phyloP scores from a whole-genome alignment of 495 filamentous ascomycete species.

The Clavariopsis aquatica region DNA sequence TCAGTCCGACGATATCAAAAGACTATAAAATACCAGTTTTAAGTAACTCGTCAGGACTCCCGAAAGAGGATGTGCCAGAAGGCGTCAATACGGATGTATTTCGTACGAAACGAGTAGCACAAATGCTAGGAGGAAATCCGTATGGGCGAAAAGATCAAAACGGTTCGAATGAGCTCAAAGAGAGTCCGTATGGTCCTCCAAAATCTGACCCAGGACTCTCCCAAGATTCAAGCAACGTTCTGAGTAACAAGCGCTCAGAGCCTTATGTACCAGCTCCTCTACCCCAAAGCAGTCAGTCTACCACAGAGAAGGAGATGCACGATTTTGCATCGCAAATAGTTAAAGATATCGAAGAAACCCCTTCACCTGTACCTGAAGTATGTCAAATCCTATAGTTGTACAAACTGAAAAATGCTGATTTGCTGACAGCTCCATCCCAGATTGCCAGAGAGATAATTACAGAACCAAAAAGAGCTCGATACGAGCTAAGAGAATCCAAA shows the following conservation, averaged over 20 bases:
- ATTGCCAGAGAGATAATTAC: slow-evolving; percentile 36
- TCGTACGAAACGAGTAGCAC: slow-evolving; percentile 60
- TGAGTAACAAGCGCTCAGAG: slow-evolving; percentile 36
- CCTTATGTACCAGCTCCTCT: slow-evolving; percentile 22
- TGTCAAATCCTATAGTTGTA: background rate
- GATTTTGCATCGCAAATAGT: slow-evolving; percentile 45
- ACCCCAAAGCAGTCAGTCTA: slow-evolving; percentile 14
- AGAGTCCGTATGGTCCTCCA: slow-evolving; percentile 42
- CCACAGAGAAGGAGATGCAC: slow-evolving; percentile 36
- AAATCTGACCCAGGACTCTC: slow-evolving; percentile 40
- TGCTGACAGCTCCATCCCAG: slow-evolving; percentile 47
- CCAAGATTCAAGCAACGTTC: slow-evolving; percentile 51
- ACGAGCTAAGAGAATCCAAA: slow-evolving; percentile 82
- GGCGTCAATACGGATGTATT: slow-evolving; percentile 64
- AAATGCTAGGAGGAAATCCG: slow-evolving; percentile 50
- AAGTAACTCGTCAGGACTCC: slow-evolving; percentile 10
- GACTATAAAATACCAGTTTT: slow-evolving; percentile 42
- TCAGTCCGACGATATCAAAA: slow-evolving; percentile 41
- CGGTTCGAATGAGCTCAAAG: slow-evolving; percentile 36
- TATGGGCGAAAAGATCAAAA: slow-evolving; percentile 33
- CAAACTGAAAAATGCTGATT: slow-evolving; percentile 42
- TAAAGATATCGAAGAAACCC: slow-evolving; percentile 35
- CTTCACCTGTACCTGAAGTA: slow-evolving; percentile 33
- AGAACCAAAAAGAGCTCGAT: slow-evolving; percentile 44
- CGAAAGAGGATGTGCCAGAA: slow-evolving; percentile 53